Conservation (phyloP, 2,329 filamentous ascomycete species). For the Penicillium brevicompactum region DNA sequence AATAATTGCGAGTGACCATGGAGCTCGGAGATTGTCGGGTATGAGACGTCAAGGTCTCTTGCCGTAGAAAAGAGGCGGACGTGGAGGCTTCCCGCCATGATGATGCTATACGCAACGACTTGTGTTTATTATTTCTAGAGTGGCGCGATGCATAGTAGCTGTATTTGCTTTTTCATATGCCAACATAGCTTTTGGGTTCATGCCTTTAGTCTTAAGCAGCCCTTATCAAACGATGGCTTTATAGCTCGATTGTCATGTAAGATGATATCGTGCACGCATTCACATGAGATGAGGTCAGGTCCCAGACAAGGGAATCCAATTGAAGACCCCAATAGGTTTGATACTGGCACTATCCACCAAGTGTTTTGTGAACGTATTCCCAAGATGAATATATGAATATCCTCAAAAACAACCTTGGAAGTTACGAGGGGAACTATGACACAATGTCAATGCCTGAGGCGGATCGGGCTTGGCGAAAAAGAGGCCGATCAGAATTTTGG, state of each 20-base stretch:
- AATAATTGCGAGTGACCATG: background rate
- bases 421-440: background rate
- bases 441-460: slow-evolving; percentile 19
- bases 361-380: too few species aligned
- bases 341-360: too few species aligned
- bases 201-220: background rate
- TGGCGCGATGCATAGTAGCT: slow-evolving; percentile 20
- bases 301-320: too few species aligned
- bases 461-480: slow-evolving; percentile 29
- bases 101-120: slow-evolving; percentile 30
- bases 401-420: background rate
- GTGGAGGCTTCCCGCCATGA: slow-evolving; percentile 20
- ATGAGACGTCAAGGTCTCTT: slow-evolving; percentile 1
- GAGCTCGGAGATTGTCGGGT: slow-evolving; percentile 2
- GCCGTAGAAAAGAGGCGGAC: slow-evolving; percentile 28
- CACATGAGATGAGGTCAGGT: too few species aligned
- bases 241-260: too few species aligned
- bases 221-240: too few species aligned
- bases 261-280: too few species aligned
- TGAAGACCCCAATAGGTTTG: too few species aligned
- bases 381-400: too few species aligned
- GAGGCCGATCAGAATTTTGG: slow-evolving; percentile 39
- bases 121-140: slow-evolving; percentile 24
- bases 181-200: slow-evolving; percentile 12
- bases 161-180: slow-evolving; percentile 11